Base-by-base conservation (phyloP, 2,329 filamentous ascomycete species). In the Fusarium proliferatum region DNA sequence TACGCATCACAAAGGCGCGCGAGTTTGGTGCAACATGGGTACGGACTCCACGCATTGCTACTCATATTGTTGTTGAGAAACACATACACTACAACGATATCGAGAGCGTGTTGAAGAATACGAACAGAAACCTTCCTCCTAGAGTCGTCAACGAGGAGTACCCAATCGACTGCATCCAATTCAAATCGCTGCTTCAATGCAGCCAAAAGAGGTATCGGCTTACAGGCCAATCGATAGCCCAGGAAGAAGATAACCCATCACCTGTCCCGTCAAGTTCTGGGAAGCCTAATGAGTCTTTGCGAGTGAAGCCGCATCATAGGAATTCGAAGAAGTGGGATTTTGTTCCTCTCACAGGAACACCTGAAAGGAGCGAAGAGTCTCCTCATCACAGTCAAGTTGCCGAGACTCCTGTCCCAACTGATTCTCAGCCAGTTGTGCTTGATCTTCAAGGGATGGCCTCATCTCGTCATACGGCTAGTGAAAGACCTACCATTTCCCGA, bases 61-160 rank as follows among this genome's bases (percentile, higher is more conserved):
- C 93, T 2, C 94, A 97, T 82, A 84, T 97, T 55, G 87, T 98
- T 66, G 91, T 94, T 4, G 95, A 98, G 78, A 92, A 90, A 72
- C 82, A 82, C 2, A 82, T 96, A 56, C 84, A 84, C 2, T 95
- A 91, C 78, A 81, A 86, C 8, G 89, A 95, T 64, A 84, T 97
- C 11, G 80, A 91, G 61, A 84, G 82, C 16, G 86, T 88, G 36
- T 75, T 77, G 36, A 69, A 71, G n/a, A 77, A 48, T 39, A 76
- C 56, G 28, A 65, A 73, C 13, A 68, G 51, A 57, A 59, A 70
- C 2, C 62, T 69, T 4, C 76, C 84, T 48, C 79, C 83, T 10
- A 77, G 86, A 4, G 75, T 97, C 6, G 91, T 95, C 16, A 92
- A 91, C 64, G 91, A 93, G 55, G 83, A 86, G 1, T 96, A 92